Percentiles rank a stretch among this genome's conserved stretches.
These are phyloP conservation scores for Debaryomyces subglobosus DNA, from an alignment of 1,139 yeast species.

Conservation along the genomic window DNA sequence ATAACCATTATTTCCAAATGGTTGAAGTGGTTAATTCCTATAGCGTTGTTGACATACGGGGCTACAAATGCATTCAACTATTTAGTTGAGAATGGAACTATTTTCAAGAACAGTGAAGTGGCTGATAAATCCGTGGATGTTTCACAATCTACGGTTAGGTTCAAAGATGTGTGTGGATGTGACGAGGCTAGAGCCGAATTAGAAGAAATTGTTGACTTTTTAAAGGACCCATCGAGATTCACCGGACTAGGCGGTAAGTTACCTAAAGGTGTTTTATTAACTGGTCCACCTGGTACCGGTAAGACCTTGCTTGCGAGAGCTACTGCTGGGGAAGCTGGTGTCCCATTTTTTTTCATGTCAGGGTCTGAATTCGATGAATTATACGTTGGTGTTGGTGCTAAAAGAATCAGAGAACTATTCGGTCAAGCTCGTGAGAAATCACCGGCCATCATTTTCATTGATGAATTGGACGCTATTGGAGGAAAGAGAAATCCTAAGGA, in stretches of 20 bases:
- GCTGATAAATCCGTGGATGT: conserved; percentile 82
- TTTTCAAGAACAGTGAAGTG: conserved; percentile 75
- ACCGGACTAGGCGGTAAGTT: conserved; percentile 96
- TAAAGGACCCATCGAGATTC: conserved; percentile 93
- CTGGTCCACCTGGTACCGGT: conserved; percentile 99
- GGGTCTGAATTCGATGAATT: conserved; percentile 98
- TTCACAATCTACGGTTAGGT: conserved; percentile 82
- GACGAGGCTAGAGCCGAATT: conserved; percentile 98
- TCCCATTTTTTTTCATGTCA: conserved; percentile 97
- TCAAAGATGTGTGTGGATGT: conserved; percentile 94
- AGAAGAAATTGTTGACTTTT: conserved; percentile 94
- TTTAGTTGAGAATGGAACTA: conserved; percentile 81
- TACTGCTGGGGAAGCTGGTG: conserved; percentile 99
- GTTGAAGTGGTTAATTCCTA: conserved; percentile 86
- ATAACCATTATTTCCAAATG: conserved; percentile 79
- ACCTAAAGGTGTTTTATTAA: conserved; percentile 93
- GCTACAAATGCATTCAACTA: conserved; percentile 76
- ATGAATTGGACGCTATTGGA: conserved; percentile 97
- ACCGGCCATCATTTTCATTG: conserved; percentile 96
- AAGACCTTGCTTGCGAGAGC: conserved; percentile 96
- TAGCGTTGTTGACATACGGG: conserved; percentile 73
- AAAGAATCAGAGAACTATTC: conserved; percentile 92
- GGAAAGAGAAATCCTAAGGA: conserved; percentile 97
- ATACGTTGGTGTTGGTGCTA: conserved; percentile 99
- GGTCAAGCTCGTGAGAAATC: conserved; percentile 92